Evolutionary conservation across 1,139 yeast species (phyloP).

Genomic region (Taphrina wiesneri): DNA sequence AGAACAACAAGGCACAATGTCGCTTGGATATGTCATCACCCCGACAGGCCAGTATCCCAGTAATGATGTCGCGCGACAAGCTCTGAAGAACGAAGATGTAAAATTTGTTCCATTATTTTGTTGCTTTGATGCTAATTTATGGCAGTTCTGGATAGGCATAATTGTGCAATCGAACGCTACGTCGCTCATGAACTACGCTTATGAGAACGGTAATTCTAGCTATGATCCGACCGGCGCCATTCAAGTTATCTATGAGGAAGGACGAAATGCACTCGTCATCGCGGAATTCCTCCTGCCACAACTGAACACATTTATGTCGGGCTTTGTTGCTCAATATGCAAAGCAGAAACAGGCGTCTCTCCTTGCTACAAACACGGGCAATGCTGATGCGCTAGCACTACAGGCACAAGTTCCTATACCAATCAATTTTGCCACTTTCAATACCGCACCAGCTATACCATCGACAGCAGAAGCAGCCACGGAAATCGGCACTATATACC

Average conservation of each 20-base stretch:
- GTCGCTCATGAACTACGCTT: slow-evolving; percentile 20
- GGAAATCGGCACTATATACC: slow-evolving; percentile 70
- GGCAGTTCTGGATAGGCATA: slow-evolving; percentile 20
- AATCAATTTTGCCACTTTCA: slow-evolving; percentile 13
- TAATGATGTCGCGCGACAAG: slow-evolving; percentile 14
- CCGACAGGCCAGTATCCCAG: slow-evolving; percentile 8
- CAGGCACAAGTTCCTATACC: slow-evolving; percentile 26
- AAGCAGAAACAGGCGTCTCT: slow-evolving; percentile 24
- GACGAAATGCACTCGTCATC: slow-evolving; percentile 18
- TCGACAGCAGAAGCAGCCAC: slow-evolving; percentile 36
- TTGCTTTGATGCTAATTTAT: background rate
- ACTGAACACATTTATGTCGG: slow-evolving; percentile 1
- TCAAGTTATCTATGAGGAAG: slow-evolving; percentile 27
- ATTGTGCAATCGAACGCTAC: slow-evolving; percentile 24
- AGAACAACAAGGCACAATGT: background rate
- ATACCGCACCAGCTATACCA: slow-evolving; percentile 21
- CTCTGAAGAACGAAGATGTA: slow-evolving; percentile 21
- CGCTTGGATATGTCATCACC: slow-evolving; percentile 21
- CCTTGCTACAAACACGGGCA: slow-evolving; percentile 11
- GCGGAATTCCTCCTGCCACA: slow-evolving; percentile 22
- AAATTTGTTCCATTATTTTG: background rate
- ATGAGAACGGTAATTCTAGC: slow-evolving; percentile 10
- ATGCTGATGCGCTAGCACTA: slow-evolving; percentile 20
- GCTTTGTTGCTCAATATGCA: slow-evolving; percentile 11
- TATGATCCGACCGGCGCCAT: slow-evolving; percentile 31